phyloP scores from a whole-genome alignment of 2,329 filamentous ascomycete genomes.

The Cyphellophora attinorum region DNA sequence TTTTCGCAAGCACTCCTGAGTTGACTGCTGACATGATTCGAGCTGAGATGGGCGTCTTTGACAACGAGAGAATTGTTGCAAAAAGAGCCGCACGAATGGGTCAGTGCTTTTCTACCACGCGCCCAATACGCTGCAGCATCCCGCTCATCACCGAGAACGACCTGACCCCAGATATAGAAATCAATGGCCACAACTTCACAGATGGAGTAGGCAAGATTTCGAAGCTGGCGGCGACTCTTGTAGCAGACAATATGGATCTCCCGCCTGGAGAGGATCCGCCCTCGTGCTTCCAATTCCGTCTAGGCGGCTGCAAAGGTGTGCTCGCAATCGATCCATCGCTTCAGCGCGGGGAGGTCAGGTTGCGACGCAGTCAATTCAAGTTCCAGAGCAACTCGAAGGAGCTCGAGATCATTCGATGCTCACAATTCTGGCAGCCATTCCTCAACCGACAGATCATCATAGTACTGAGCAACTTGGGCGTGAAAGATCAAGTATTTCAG shows the following conservation, averaged over 20 bases:
- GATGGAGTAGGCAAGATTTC: slow-evolving; percentile 96
- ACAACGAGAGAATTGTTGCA: slow-evolving; percentile 70
- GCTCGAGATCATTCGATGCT: slow-evolving; percentile 77
- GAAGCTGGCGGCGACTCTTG: slow-evolving; percentile 60
- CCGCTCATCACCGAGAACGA: slow-evolving; percentile 30
- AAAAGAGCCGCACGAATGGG: slow-evolving; percentile 84
- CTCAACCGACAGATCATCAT: slow-evolving; percentile 86
- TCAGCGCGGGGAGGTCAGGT: slow-evolving; percentile 58
- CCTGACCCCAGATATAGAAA: slow-evolving; percentile 59
- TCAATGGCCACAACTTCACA: slow-evolving; percentile 64
- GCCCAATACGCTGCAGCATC: slow-evolving; percentile 30
- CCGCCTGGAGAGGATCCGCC: slow-evolving; percentile 50
- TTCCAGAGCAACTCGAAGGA: slow-evolving; percentile 62
- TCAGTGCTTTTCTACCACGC: slow-evolving; percentile 90
- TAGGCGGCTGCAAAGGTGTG: slow-evolving; percentile 88
- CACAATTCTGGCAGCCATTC: slow-evolving; percentile 64
- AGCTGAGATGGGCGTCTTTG: slow-evolving; percentile 76
- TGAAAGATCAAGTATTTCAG: slow-evolving; percentile 61
- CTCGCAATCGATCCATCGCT: slow-evolving; percentile 65
- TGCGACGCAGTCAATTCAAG: slow-evolving; percentile 80
- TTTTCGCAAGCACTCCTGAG: slow-evolving; percentile 61
- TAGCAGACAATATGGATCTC: slow-evolving; percentile 60
- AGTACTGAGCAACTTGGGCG: slow-evolving; percentile 70
- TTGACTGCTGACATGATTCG: slow-evolving; percentile 69
- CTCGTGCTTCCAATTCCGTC: slow-evolving; percentile 82